Base-by-base conservation (phyloP, 768 basidiomycete species). In the Mycena alexandri region DNA sequence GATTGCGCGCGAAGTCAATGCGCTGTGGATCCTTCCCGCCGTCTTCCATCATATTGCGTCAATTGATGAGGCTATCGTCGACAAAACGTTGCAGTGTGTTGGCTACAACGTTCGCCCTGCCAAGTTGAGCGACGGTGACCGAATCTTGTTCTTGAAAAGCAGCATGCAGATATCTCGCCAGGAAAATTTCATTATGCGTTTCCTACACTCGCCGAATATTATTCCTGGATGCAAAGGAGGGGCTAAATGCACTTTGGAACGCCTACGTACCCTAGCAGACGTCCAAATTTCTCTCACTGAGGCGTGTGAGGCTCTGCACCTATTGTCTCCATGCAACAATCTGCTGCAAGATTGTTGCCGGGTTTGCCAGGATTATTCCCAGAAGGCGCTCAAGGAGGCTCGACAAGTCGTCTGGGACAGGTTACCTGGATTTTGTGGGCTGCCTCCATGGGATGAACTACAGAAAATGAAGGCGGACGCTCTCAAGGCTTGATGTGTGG, bases 391-490 rank as follows among this genome's bases (percentile, higher is more conserved):
- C 16, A 24, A 36, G 1, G 50, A 60, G 17, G 72, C 48, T 24
- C 58, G 63, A 38, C 43, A 70, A 38, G 55, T 24, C 9, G 36
- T 72, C 8, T 77, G 75, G 74, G 44, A 70, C 11, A 34, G 63
- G 12, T 57, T 76, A 10, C 73, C 76, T 10, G 19, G 42, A 22
- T n/a, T 66, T 2, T 77, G 72, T 53, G 68, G 65, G 12, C 67
- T 77, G 11, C 70, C 74, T 5, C 14, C 65, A 14, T 75, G 75
- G 74, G n/a, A 57, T 17, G 73, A 61, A 41, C 36, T 74, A 8
- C 42, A 69, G 60, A 56, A 72, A 29, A 69, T 65, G 63, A 62
- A 69, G 33, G 41, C 22, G 5, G 19, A 56, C 0, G 62, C 59
- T 17, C 36, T 65, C 5, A 7, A 36, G 29, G 29, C n/a, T n/a